Evolutionary conservation across 2,329 filamentous ascomycete genomes (phyloP).

Genomic region (Aspergillus persii): DNA sequence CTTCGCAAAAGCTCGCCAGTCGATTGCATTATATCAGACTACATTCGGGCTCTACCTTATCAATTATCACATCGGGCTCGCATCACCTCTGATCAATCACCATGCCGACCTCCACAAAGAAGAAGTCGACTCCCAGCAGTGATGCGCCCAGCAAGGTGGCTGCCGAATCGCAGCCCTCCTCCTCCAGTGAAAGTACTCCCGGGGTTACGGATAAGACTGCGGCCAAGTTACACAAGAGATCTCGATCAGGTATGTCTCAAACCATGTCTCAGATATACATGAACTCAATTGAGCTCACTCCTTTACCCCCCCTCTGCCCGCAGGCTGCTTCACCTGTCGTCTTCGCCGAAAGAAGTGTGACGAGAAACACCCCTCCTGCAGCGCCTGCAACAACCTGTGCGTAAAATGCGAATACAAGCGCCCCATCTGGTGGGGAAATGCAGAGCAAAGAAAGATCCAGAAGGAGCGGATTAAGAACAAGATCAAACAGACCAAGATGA

Average conservation of each 20-base stretch:
- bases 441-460: constrained; percentile 76
- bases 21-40: constrained; percentile 13
- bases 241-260: constrained; percentile 76
- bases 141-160: constrained; percentile 11
- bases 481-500: constrained; percentile 95
- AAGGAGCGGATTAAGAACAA: constrained; percentile 96
- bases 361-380: constrained; percentile 63
- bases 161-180: constrained; percentile 23
- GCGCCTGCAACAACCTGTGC: constrained; percentile 68
- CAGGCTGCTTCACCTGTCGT: constrained; percentile 67
- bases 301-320: neutral
- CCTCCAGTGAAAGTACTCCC: constrained; percentile 49
- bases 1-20: constrained; percentile 12
- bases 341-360: constrained; percentile 69
- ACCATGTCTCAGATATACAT: neutral
- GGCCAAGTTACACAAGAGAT: constrained; percentile 89
- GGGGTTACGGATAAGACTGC: constrained; percentile 55
- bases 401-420: constrained; percentile 94
- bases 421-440: constrained; percentile 96
- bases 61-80: neutral
- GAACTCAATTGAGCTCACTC: neutral
- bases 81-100: neutral
- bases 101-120: constrained; percentile 20
- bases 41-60: neutral
- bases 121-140: constrained; percentile 11